These are phyloP conservation scores for Stipa capillata DNA, from an alignment of 176 grass and related monocot species.

Conservation along the genomic window DNA sequence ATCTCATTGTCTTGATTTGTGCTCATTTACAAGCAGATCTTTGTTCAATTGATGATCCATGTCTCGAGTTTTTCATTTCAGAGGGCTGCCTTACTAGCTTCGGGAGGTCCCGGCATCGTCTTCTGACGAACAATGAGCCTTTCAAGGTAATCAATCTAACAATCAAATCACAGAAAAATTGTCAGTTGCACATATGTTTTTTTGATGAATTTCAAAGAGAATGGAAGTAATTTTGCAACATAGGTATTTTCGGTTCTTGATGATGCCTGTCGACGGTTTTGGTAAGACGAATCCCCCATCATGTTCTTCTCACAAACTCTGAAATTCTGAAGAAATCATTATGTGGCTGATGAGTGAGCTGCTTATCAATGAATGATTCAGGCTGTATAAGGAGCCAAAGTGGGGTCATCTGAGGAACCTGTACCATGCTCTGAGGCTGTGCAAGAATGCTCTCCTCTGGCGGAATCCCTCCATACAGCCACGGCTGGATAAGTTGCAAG, in stretches of 20 bases:
- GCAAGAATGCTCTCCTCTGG: conserved; percentile 75
- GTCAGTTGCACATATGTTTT: background rate
- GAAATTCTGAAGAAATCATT: background rate
- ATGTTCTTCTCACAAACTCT: background rate
- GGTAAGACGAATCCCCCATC: conserved; percentile 41
- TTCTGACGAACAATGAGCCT: conserved; percentile 77
- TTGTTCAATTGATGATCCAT: background rate
- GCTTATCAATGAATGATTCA: conserved; percentile 2
- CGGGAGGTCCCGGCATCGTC: conserved; percentile 53
- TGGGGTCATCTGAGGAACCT: conserved; percentile 74
- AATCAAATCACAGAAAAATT: background rate
- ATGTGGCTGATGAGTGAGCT: background rate
- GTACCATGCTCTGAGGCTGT: conserved; percentile 58
- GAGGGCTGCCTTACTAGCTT: conserved; percentile 89
- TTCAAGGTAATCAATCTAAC: conserved; percentile 49
- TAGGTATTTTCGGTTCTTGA: background rate
- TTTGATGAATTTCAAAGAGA: background rate
- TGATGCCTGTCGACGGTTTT: conserved; percentile 81
- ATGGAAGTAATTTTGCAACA: background rate
- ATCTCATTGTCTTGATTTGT: conserved; percentile 4
- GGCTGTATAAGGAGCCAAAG: conserved; percentile 84
- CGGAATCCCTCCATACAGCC: conserved; percentile 24
- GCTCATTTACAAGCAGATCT: background rate
- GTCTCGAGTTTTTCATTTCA: conserved; percentile 17
- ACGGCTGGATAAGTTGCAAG: too few relatives aligned